Evolutionary conservation across 2,329 filamentous ascomycete species (phyloP).

Genomic region (Arthroderma uncinatum): DNA sequence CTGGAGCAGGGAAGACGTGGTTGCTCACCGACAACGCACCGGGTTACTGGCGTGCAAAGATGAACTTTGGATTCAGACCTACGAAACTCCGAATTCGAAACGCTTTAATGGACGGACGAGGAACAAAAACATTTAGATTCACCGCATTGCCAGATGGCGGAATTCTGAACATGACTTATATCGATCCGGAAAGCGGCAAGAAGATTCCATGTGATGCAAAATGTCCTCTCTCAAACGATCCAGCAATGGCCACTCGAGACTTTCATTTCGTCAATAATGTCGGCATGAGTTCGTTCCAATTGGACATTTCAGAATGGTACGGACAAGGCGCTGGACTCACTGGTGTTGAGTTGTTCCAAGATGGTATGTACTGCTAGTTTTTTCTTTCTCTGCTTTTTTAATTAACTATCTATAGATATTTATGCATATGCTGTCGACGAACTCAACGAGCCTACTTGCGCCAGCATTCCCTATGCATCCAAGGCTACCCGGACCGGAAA

Average conservation of each 20-base stretch:
- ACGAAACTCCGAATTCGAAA: conserved; percentile 84
- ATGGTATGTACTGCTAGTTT: conserved; percentile 38
- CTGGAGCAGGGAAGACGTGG: conserved; percentile 70
- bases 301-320: conserved; percentile 82
- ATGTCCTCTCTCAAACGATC: conserved; percentile 70
- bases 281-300: conserved; percentile 74
- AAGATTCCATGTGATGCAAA: conserved; percentile 64
- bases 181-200: conserved; percentile 58
- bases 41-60: conserved; percentile 74
- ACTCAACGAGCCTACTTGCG: conserved; percentile 82
- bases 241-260: conserved; percentile 61
- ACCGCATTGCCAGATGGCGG: conserved; percentile 76
- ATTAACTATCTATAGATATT: conserved; percentile 44
- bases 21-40: conserved; percentile 61
- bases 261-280: conserved; percentile 82
- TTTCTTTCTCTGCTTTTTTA: conserved; percentile 10
- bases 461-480: conserved; percentile 52
- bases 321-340: conserved; percentile 73
- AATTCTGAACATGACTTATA: conserved; percentile 91
- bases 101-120: conserved; percentile 68
- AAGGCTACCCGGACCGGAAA: conserved; percentile 58
- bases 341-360: conserved; percentile 76
- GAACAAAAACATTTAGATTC: conserved; percentile 79
- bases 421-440: conserved; percentile 71
- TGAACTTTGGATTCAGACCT: conserved; percentile 74